Evolutionary conservation across 805 yeast species (phyloP).

Genomic region (Priceomyces haplophilus): DNA sequence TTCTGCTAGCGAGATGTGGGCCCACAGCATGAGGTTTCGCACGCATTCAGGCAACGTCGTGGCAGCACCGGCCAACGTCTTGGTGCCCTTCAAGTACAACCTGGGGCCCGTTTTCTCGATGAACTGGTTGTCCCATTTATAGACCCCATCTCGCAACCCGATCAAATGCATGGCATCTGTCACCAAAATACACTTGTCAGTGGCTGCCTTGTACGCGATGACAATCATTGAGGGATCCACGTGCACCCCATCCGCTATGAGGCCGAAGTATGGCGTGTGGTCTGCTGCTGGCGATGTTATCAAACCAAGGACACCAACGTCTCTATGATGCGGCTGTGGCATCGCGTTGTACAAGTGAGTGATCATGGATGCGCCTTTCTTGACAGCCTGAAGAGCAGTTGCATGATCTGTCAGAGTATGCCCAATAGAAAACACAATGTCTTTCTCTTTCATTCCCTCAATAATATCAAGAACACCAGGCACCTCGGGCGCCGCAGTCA

Average conservation of each 20-base stretch:
- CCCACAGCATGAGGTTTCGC: constrained; percentile 50
- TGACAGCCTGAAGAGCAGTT: constrained; percentile 42
- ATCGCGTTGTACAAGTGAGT: constrained; percentile 62
- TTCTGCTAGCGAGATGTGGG: constrained; percentile 43
- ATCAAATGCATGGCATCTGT: constrained; percentile 60
- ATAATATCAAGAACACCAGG: constrained; percentile 45
- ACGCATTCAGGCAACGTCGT: constrained; percentile 51
- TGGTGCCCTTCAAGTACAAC: constrained; percentile 49
- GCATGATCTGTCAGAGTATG: constrained; percentile 43
- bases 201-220: constrained; percentile 48
- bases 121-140: constrained; percentile 48
- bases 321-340: constrained; percentile 60
- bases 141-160: constrained; percentile 56
- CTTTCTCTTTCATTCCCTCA: constrained; percentile 28
- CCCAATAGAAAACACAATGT: constrained; percentile 44
- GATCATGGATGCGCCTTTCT: constrained; percentile 55
- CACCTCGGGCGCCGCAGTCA: constrained; percentile 54
- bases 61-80: constrained; percentile 62
- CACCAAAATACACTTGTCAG: constrained; percentile 52
- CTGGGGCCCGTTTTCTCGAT: constrained; percentile 48
- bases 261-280: constrained; percentile 47
- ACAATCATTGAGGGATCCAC: constrained; percentile 53
- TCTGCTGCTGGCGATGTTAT: constrained; percentile 28
- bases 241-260: constrained; percentile 58
- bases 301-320: constrained; percentile 55